Evolutionary conservation across 1,284 basidiomycete genomes (phyloP).

Genomic region (Ceraceosorus bombacis): DNA sequence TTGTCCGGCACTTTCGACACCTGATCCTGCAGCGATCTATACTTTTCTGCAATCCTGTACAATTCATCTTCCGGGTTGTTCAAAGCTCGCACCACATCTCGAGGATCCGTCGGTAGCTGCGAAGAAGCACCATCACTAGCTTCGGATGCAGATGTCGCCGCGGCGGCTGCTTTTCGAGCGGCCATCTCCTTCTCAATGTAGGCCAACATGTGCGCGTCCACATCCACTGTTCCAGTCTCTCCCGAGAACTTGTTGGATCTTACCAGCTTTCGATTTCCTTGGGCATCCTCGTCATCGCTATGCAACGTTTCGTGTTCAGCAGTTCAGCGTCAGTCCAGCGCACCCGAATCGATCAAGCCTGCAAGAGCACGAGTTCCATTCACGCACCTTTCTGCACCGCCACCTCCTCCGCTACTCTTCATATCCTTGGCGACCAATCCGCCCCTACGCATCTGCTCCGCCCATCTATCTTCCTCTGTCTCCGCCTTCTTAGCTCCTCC

Average conservation of each 20-base stretch:
- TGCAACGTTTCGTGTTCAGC: no score
- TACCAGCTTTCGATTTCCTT: slow-evolving; percentile 53
- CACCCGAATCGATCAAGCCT: background rate
- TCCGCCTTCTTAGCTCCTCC: slow-evolving; percentile 8
- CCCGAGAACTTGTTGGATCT: slow-evolving; percentile 88
- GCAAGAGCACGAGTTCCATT: slow-evolving; percentile 5
- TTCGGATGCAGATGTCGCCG: background rate
- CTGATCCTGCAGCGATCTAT: slow-evolving; percentile 48
- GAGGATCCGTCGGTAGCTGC: no score
- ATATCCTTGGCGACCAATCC: slow-evolving; percentile 16
- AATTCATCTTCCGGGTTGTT: slow-evolving; percentile 73
- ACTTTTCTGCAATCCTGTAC: slow-evolving; percentile 67
- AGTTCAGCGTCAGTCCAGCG: background rate
- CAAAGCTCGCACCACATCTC: slow-evolving; percentile 4
- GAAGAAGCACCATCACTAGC: background rate
- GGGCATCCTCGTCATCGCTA: slow-evolving; percentile 7
- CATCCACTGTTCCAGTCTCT: slow-evolving; percentile 88
- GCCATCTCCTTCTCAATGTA: slow-evolving; percentile 89
- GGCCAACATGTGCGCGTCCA: slow-evolving; percentile 98
- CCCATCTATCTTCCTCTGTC: slow-evolving; percentile 16
- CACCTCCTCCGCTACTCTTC: slow-evolving; percentile 1
- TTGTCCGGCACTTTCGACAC: slow-evolving; percentile 46
- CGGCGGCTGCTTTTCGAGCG: background rate
- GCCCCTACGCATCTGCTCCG: slow-evolving; percentile 22
- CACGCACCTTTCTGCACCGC: slow-evolving; percentile 56